A percentile compares a stretch with the other conserved stretches of the same genome.
Conservation (phyloP, 345 rosid species). For the Aquilaria malaccensis region DNA sequence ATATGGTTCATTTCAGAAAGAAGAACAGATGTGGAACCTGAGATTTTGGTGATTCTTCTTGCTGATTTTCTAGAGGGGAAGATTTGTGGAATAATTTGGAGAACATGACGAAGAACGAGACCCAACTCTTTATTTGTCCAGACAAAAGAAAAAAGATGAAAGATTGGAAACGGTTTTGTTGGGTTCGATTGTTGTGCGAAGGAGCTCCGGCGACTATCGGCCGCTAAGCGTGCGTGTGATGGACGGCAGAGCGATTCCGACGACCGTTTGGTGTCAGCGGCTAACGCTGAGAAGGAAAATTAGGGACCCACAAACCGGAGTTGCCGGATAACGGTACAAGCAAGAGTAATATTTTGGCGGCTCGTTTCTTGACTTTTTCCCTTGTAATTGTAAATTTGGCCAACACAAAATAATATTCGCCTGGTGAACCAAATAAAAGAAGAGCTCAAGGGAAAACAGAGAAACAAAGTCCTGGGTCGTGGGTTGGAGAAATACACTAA, state of each 20-base stretch:
- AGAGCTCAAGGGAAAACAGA: too few relatives aligned
- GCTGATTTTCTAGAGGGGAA: slow-evolving; percentile 7
- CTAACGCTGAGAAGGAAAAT: neutral
- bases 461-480: too few relatives aligned
- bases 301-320: slow-evolving; percentile 4
- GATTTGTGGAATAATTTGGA: slow-evolving; percentile 39
- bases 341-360: neutral
- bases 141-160: too few relatives aligned
- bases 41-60: slow-evolving; percentile 14
- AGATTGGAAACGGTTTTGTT: neutral
- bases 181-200: neutral
- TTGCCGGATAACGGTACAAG: neutral
- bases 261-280: slow-evolving; percentile 3
- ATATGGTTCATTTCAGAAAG: neutral
- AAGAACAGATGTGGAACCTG: slow-evolving; percentile 20
- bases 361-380: neutral
- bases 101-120: slow-evolving; percentile 32
- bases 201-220: neutral
- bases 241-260: neutral
- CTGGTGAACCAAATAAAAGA: too few relatives aligned
- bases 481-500: too few relatives aligned
- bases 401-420: too few relatives aligned
- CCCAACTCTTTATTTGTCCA: slow-evolving; percentile 5
- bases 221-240: neutral
- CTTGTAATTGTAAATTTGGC: too few relatives aligned